Base-by-base conservation (phyloP, 257 asterid genomes). In the Eucommia ulmoides region DNA sequence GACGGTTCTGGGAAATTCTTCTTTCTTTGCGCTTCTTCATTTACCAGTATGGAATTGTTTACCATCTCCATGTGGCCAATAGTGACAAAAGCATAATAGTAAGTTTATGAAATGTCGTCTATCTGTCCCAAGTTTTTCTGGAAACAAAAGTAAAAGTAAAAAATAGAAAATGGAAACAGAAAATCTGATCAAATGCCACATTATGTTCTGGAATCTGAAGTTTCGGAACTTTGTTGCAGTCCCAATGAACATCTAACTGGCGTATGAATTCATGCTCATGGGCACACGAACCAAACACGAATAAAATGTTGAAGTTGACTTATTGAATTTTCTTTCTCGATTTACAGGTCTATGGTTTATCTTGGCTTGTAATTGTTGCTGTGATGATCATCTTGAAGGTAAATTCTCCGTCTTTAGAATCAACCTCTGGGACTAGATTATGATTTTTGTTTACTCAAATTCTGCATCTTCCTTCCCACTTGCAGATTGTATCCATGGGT, bases 401-500 rank as follows among this genome's bases (percentile, higher is more conserved):
- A 21, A 54, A 75, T 50, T 24, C 35, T 52, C 35, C 44, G 21
- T 25, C 29, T 38, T 20, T 19, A 8, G 35, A 14, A 42, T 15
- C 7, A 4, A 41, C 44, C 21, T 35, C 16, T n/a, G n/a, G n/a
- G n/a, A n/a, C n/a, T n/a, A n/a, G n/a, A n/a, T n/a, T n/a, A n/a
- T n/a, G n/a, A n/a, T n/a, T n/a, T n/a, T n/a, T n/a, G n/a, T n/a
- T n/a, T n/a, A n/a, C 38, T 29, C 12, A 12, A 29, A 29, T 29
- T 12, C 38, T 12, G 7, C 38, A 5, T 12, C 38, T 29, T 29
- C 38, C 38, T 29, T 29, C 38, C 38, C 38, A 23, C 50, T 24
- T 69, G 65, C 81, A 86, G 96, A 70, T 89, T 0, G 89, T 89
- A 53, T 73, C 98, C 16, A 67, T 82, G 94, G 98, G 98, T 20